These are phyloP conservation scores for Vitis riparia DNA, from an alignment of 164 flowering plant species.

Conservation along the genomic window DNA sequence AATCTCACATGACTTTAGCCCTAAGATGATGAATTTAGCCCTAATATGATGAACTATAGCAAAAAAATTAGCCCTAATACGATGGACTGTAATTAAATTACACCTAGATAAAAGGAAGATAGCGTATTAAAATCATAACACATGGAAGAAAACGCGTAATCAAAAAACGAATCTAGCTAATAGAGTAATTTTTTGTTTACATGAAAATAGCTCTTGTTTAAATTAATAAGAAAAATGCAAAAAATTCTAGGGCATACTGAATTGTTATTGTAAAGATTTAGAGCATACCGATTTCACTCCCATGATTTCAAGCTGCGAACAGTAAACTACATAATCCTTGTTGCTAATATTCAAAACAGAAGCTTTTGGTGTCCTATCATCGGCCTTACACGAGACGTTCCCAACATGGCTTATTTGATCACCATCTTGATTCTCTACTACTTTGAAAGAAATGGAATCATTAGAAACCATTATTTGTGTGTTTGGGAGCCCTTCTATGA, in stretches of 20 bases:
- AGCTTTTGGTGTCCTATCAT: not conserved
- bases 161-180: too few relatives aligned
- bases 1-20: too few relatives aligned
- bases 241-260: not conserved
- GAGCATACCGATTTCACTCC: conserved; percentile 51
- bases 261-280: not conserved
- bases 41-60: too few relatives aligned
- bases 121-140: too few relatives aligned
- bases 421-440: conserved; percentile 8
- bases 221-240: not conserved
- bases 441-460: conserved; percentile 22
- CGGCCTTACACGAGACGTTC: conserved; percentile 30
- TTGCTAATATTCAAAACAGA: conserved; percentile 20
- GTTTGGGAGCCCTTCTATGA: conserved; percentile 31
- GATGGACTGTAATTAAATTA: too few relatives aligned
- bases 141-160: too few relatives aligned
- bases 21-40: too few relatives aligned
- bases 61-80: too few relatives aligned
- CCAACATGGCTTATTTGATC: not conserved
- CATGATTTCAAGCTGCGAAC: conserved; percentile 39
- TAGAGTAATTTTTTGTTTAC: too few relatives aligned
- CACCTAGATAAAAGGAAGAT: too few relatives aligned
- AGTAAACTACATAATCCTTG: conserved; percentile 25
- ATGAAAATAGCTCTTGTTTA: too few relatives aligned
- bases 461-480: conserved; percentile 15